Evolutionary conservation across 2,329 filamentous ascomycete genomes (phyloP).

Genomic region (Pleochaeta shiraiana): DNA sequence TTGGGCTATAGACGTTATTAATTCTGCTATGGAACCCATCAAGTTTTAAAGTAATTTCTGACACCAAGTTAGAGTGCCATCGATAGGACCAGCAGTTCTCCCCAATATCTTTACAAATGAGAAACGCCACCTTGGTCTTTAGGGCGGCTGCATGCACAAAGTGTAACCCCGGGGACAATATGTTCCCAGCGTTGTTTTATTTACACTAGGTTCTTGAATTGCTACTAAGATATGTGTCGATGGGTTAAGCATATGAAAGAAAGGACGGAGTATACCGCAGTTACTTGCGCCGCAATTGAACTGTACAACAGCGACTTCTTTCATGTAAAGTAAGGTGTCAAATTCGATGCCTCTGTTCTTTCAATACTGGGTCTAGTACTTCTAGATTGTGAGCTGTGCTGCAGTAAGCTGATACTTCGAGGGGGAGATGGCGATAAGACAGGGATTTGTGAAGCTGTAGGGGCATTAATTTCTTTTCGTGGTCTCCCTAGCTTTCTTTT

Average conservation of each 20-base stretch:
- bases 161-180: background rate
- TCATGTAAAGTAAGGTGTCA: background rate
- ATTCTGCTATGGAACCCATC: background rate
- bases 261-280: background rate
- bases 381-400: background rate
- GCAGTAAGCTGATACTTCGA: no score
- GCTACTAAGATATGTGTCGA: background rate
- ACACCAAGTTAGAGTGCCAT: background rate
- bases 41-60: background rate
- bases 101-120: background rate
- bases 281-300: conserved; percentile 1
- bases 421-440: no score
- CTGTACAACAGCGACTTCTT: background rate
- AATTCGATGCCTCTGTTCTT: background rate
- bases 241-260: background rate
- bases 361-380: background rate
- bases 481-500: background rate
- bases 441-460: no score
- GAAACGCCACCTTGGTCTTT: background rate
- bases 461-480: background rate
- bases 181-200: background rate
- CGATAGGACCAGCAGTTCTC: background rate
- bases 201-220: background rate
- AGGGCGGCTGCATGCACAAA: background rate
- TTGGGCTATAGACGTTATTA: background rate